Evolutionary conservation across 1,284 basidiomycete species (phyloP).

Genomic region (Phaffia rhodozyma): DNA sequence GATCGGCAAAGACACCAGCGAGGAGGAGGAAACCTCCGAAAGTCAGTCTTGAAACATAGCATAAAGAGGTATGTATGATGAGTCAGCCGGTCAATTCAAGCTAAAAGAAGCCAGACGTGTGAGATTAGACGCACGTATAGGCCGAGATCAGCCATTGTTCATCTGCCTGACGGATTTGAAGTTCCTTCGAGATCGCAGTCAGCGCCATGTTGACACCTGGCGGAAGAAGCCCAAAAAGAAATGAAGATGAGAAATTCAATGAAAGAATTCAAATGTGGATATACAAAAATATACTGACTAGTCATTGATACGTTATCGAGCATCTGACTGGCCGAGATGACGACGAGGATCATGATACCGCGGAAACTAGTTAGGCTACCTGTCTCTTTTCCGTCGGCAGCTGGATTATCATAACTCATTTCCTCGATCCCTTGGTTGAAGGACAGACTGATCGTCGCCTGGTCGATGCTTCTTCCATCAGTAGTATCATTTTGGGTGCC

Average conservation of each 20-base stretch:
- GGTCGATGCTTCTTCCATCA: too few species aligned
- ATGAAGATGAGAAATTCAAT: neutral
- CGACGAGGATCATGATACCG: constrained; percentile 1
- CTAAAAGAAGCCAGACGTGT: neutral
- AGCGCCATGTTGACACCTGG: constrained; percentile 17
- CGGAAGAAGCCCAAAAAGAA: neutral
- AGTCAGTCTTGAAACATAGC: constrained; percentile 3
- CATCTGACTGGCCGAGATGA: constrained; percentile 8
- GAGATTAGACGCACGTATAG: neutral
- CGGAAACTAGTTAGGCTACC: constrained; percentile 6
- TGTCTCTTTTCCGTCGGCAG: neutral
- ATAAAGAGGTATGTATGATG: neutral
- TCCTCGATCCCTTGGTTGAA: too few species aligned
- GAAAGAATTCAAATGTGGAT: too few species aligned
- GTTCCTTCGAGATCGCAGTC: constrained; percentile 7
- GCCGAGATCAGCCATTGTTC: constrained; percentile 15
- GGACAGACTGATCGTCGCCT: too few species aligned
- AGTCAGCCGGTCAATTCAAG: too few species aligned
- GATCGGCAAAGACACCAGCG: constrained; percentile 17
- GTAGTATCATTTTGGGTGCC: too few species aligned
- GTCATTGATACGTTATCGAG: constrained; percentile 16
- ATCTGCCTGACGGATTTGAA: constrained; percentile 12
- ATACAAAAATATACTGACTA: too few species aligned
- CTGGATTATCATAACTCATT: too few species aligned
- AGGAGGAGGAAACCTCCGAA: constrained; percentile 21